Conservation (phyloP, 2,329 filamentous ascomycete species). For the Emydomyces testavorans region DNA sequence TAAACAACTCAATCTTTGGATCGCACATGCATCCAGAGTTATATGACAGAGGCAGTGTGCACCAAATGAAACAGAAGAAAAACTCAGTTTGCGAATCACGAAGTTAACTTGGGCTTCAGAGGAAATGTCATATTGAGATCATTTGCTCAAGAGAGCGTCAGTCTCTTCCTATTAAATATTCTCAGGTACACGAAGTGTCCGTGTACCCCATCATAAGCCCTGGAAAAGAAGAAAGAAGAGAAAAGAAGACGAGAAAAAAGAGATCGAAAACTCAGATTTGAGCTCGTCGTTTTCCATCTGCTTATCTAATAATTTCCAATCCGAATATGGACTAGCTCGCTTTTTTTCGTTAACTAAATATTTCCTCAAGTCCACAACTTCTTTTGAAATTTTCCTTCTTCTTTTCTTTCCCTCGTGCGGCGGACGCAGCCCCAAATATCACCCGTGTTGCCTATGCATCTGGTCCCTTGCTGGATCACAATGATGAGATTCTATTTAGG, state of each 20-base stretch:
- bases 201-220: constrained; percentile 15
- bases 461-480: constrained; percentile 28
- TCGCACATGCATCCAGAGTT: too few species aligned
- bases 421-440: constrained; percentile 56
- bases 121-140: constrained; percentile 16
- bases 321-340: background rate
- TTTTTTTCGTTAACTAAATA: constrained; percentile 9
- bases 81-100: background rate
- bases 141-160: constrained; percentile 12
- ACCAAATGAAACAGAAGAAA: background rate
- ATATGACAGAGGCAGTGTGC: background rate
- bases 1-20: too few species aligned
- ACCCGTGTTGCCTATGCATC: constrained; percentile 70
- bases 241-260: background rate
- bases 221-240: constrained; percentile 7
- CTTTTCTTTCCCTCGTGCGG: constrained; percentile 63
- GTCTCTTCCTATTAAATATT: constrained; percentile 17
- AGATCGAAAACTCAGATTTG: background rate
- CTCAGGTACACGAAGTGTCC: constrained; percentile 10
- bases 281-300: background rate
- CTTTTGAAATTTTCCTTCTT: constrained; percentile 30
- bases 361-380: background rate
- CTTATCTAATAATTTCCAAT: background rate
- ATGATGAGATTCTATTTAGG: constrained; percentile 48
- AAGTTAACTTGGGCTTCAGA: constrained; percentile 16